These are phyloP conservation scores for Isoetes engelmannii DNA, from an alignment of 83 land plant species.

Conservation along the genomic window DNA sequence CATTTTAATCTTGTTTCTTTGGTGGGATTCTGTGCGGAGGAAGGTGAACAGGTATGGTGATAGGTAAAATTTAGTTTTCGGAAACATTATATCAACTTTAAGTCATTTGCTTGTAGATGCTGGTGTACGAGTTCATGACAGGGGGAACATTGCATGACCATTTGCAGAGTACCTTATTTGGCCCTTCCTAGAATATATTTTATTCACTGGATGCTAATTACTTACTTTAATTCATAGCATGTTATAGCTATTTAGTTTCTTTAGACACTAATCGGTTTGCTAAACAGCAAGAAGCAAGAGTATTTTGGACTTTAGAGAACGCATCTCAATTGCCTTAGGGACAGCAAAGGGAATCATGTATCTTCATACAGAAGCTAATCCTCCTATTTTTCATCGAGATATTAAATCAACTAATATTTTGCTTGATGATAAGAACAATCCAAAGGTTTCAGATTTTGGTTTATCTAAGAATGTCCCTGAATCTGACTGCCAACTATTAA, in stretches of 20 bases:
- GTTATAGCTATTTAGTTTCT: background rate
- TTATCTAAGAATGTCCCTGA: slow-evolving; percentile 65
- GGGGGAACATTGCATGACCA: slow-evolving; percentile 68
- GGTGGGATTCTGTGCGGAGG: slow-evolving; percentile 65
- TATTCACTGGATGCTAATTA: background rate
- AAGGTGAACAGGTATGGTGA: slow-evolving; percentile 51
- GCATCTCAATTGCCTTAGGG: slow-evolving; percentile 61
- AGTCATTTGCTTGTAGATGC: slow-evolving; percentile 50
- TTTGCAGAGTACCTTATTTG: slow-evolving; percentile 45
- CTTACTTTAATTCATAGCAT: background rate
- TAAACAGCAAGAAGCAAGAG: slow-evolving; percentile 29
- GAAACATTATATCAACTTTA: no score
- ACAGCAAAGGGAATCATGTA: slow-evolving; percentile 78
- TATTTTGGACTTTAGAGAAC: slow-evolving; percentile 43
- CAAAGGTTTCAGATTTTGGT: slow-evolving; percentile 93
- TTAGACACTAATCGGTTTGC: background rate
- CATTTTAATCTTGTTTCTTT: slow-evolving; percentile 63
- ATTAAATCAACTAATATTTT: slow-evolving; percentile 82
- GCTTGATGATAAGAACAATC: slow-evolving; percentile 52
- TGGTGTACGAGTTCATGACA: slow-evolving; percentile 79
- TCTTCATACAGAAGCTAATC: slow-evolving; percentile 82
- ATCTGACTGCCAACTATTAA: slow-evolving; percentile 40
- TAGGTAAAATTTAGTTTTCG: background rate
- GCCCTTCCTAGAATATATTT: background rate
- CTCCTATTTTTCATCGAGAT: slow-evolving; percentile 87